A percentile compares a stretch with the other conserved stretches of the same genome.
These are phyloP conservation scores for Penicilliopsis zonata DNA, from an alignment of 495 filamentous ascomycete genomes.

Conservation along the genomic window DNA sequence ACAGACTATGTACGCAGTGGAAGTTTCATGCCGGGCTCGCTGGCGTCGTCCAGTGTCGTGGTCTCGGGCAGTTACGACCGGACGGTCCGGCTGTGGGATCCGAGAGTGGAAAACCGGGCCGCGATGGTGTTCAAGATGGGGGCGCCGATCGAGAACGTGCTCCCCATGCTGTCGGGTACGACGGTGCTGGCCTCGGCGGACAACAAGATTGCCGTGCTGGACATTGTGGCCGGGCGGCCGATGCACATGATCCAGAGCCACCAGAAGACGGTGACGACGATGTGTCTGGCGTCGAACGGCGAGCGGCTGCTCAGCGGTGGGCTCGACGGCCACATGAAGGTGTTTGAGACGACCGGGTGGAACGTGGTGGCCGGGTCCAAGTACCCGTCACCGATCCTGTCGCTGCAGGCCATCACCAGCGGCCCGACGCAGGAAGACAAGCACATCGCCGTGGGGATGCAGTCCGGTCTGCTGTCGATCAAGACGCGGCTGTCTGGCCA, in stretches of 20 bases:
- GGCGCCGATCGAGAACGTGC: slow-evolving; percentile 70
- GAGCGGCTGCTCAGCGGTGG: slow-evolving; percentile 74
- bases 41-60: slow-evolving; percentile 53
- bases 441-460: slow-evolving; percentile 88
- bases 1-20: slow-evolving; percentile 83
- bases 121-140: slow-evolving; percentile 90
- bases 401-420: slow-evolving; percentile 59
- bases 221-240: slow-evolving; percentile 83
- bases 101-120: slow-evolving; percentile 51
- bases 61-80: slow-evolving; percentile 89
- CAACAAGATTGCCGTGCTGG: slow-evolving; percentile 84
- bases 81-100: slow-evolving; percentile 90
- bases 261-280: slow-evolving; percentile 90
- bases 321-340: slow-evolving; percentile 91
- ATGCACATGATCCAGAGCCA: slow-evolving; percentile 80
- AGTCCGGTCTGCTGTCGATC: slow-evolving; percentile 78
- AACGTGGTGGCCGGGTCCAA: slow-evolving; percentile 86
- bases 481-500: slow-evolving; percentile 76
- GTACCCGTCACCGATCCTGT: slow-evolving; percentile 81
- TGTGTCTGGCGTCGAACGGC: slow-evolving; percentile 65
- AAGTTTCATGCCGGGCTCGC: slow-evolving; percentile 70
- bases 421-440: slow-evolving; percentile 61
- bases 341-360: slow-evolving; percentile 86
- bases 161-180: slow-evolving; percentile 77
- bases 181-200: slow-evolving; percentile 76